Evolutionary conservation across 2,329 filamentous ascomycete species (phyloP).

Genomic region (Claviceps sp.): DNA sequence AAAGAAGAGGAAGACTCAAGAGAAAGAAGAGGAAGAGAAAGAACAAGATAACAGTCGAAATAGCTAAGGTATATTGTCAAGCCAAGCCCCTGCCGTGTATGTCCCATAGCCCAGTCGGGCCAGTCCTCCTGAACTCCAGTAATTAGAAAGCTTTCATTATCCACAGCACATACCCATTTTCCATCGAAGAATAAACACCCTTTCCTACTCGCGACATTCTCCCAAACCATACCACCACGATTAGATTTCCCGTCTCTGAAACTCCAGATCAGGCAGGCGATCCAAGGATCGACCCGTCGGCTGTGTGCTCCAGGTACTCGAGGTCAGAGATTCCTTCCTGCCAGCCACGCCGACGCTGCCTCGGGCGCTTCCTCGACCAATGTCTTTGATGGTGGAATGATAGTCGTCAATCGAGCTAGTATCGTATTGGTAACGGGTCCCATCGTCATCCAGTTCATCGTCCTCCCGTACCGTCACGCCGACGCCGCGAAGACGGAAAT

Average conservation of each 20-base stretch:
- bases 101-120: no score
- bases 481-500: slow-evolving; percentile 22
- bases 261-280: slow-evolving; percentile 18
- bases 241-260: slow-evolving; percentile 11
- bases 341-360: slow-evolving; percentile 25
- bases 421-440: background rate
- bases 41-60: no score
- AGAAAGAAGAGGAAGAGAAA: background rate
- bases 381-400: background rate
- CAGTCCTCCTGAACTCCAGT: no score
- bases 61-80: no score
- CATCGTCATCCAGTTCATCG: background rate
- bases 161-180: no score
- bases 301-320: slow-evolving; percentile 11
- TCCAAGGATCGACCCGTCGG: slow-evolving; percentile 14
- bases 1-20: background rate
- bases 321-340: slow-evolving; percentile 12
- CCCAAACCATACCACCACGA: slow-evolving; percentile 11
- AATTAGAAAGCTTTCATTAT: no score
- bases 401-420: slow-evolving; percentile 11
- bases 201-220: background rate
- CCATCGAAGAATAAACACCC: no score
- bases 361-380: slow-evolving; percentile 6
- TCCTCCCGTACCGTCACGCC: slow-evolving; percentile 7
- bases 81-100: no score